Base-by-base conservation (phyloP, 805 yeast species). In the Starmerella sirachaensis region DNA sequence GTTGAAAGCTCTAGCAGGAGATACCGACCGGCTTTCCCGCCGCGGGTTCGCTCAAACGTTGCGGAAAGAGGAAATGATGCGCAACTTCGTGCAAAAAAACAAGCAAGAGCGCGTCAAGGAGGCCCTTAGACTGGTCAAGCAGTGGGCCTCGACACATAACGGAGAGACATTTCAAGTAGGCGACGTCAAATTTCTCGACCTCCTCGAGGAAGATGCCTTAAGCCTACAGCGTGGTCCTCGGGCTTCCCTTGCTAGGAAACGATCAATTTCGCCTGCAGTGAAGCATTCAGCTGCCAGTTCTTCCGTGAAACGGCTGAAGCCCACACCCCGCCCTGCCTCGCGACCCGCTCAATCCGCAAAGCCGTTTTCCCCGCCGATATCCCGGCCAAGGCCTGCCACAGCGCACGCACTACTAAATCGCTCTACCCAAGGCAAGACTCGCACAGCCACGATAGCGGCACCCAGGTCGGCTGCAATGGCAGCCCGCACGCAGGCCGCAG, bases 41-140 rank as follows among this genome's bases (percentile, higher is more conserved):
- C 40, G 47, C 4, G 52, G 51, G 14, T 43, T 45, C 21, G 36
- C 37, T 11, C 36, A 33, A 9, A 32, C 18, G 12, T 61, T 88
- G 41, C 64, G 80, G 40, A 70, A 78, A 40, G 98, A 88, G 54
- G 95, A 85, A 54, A 77, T 69, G 51, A 63, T 75, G 27, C 63
- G 96, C 38, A 78, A 78, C 48, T 69, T 70, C 37, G 64, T 86
- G 6, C 60, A 70, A n/a, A 73, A 74, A 51, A 70, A 70, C 47
- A 61, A 82, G 47, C 97, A 97, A 0, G 62, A 64, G 25, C 64
- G 79, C 0, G 59, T 82, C 8, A 57, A 61, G 4, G 69, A 64
- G 1, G 57, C 88, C 33, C 69, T 68, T 42, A 29, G 44, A 1
- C 69, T 68, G 34, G 49, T 82, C 4, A 41, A 49, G 3, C 61